phyloP scores from a whole-genome alignment of 2,329 filamentous ascomycete species.

The Trichoderma sp. region DNA sequence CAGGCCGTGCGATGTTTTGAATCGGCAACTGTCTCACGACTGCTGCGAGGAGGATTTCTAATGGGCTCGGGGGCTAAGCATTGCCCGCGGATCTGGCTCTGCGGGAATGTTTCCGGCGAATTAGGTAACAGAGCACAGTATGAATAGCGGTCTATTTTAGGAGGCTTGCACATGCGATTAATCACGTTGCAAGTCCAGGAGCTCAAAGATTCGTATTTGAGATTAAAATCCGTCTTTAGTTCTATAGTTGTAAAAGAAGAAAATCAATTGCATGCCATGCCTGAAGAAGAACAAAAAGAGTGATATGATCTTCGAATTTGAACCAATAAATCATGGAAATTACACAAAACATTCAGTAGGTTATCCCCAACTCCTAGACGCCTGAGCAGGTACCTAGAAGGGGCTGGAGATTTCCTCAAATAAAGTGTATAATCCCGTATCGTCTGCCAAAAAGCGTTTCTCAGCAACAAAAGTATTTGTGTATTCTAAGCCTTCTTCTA shows the following conservation, averaged over 20 bases:
- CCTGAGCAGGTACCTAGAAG: not conserved
- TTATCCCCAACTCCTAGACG: not conserved
- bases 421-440: not conserved
- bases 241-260: not conserved
- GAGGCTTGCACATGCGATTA: not conserved
- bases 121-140: conserved; percentile 14
- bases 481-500: conserved; percentile 3
- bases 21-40: conserved; percentile 21
- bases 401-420: not conserved
- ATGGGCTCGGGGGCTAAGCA: not conserved
- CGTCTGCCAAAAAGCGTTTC: not conserved
- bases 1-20: conserved; percentile 18
- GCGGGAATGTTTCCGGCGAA: not conserved
- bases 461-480: not conserved
- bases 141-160: not conserved
- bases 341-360: not conserved
- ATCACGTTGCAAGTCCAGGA: not conserved
- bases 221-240: not conserved
- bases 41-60: conserved; percentile 14
- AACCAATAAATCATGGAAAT: not conserved
- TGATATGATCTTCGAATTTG: not conserved
- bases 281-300: not conserved
- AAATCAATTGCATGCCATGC: not conserved
- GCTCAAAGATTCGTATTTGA: not conserved
- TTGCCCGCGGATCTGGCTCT: not conserved